phyloP scores from a whole-genome alignment of 1,284 basidiomycete genomes.

The Inonotus hispidus region DNA sequence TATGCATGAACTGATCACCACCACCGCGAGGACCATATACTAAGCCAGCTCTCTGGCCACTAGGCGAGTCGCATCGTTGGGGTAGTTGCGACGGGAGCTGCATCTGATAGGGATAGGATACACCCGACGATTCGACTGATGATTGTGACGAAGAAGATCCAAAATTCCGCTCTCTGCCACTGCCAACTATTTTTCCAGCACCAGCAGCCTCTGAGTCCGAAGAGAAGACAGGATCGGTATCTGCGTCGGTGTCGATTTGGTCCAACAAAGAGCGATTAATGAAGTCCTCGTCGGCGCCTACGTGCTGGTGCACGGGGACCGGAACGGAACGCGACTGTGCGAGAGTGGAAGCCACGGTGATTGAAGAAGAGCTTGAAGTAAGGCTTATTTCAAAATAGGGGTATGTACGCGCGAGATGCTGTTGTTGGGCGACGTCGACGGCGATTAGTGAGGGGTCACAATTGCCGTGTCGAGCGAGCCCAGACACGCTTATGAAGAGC shows the following conservation, averaged over 20 bases:
- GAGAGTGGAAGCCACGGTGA: conserved; percentile 21
- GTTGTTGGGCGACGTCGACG: conserved; percentile 18
- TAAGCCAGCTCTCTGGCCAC: conserved; percentile 27
- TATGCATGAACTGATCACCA: conserved; percentile 33
- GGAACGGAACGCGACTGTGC: conserved; percentile 31
- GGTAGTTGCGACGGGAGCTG: conserved; percentile 38
- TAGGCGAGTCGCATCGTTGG: conserved; percentile 46
- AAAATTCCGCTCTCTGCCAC: conserved; percentile 30
- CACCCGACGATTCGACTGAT: conserved; percentile 46
- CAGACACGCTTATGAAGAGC: conserved; percentile 9
- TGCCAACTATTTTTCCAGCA: conserved; percentile 20
- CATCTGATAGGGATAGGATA: conserved; percentile 47
- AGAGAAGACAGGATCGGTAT: conserved; percentile 60
- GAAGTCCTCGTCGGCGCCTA: conserved; percentile 63
- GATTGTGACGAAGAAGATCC: conserved; percentile 42
- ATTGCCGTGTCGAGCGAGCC: conserved; percentile 14
- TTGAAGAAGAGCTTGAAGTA: conserved; percentile 16
- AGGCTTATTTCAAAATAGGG: not conserved
- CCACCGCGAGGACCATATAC: conserved; percentile 30
- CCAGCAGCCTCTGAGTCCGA: conserved; percentile 49
- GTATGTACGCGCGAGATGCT: conserved; percentile 5
- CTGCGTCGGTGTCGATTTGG: conserved; percentile 72
- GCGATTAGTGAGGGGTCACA: conserved; percentile 1
- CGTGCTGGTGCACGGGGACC: conserved; percentile 34
- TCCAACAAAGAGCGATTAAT: conserved; percentile 78